These are phyloP conservation scores for Platismatia glauca DNA, from an alignment of 495 filamentous ascomycete species.

Conservation along the genomic window DNA sequence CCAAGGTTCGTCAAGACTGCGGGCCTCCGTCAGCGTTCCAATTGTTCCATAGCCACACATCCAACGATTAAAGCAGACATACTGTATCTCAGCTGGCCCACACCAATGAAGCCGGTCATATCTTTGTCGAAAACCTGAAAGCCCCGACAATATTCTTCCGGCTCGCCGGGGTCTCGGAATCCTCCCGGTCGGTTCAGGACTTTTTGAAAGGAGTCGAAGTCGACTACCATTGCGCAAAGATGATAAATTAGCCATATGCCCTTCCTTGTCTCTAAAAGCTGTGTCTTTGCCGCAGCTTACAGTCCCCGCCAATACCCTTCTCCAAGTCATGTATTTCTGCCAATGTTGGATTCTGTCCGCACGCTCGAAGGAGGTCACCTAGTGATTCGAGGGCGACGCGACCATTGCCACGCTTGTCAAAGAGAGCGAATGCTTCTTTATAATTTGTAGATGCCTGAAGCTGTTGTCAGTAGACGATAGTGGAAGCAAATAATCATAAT, in stretches of 20 bases:
- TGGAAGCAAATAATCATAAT: neutral
- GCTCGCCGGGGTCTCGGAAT: conserved; percentile 95
- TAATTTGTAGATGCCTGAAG: conserved; percentile 94
- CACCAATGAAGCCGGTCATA: conserved; percentile 93
- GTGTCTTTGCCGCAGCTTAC: conserved; percentile 42
- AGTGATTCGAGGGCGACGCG: conserved; percentile 78
- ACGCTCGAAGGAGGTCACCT: conserved; percentile 89
- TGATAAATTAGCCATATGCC: neutral
- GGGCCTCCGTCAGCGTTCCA: neutral
- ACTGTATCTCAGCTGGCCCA: conserved; percentile 91
- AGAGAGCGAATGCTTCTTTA: conserved; percentile 99
- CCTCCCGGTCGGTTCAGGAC: conserved; percentile 94
- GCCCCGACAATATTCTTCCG: conserved; percentile 93
- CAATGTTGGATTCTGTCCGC: conserved; percentile 94
- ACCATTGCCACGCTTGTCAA: conserved; percentile 95
- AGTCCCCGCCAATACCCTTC: conserved; percentile 77
- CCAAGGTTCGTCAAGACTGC: conserved; percentile 87
- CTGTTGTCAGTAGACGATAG: neutral
- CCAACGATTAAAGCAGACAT: conserved; percentile 21
- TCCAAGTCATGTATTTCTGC: conserved; percentile 86
- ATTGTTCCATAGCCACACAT: neutral
- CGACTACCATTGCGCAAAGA: conserved; percentile 48
- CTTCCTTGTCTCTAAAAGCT: neutral
- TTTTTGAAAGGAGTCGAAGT: conserved; percentile 93
- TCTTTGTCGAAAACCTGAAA: conserved; percentile 99